These are phyloP conservation scores for Fusarium newnesense DNA, from an alignment of 2,329 filamentous ascomycete species.

Conservation along the genomic window DNA sequence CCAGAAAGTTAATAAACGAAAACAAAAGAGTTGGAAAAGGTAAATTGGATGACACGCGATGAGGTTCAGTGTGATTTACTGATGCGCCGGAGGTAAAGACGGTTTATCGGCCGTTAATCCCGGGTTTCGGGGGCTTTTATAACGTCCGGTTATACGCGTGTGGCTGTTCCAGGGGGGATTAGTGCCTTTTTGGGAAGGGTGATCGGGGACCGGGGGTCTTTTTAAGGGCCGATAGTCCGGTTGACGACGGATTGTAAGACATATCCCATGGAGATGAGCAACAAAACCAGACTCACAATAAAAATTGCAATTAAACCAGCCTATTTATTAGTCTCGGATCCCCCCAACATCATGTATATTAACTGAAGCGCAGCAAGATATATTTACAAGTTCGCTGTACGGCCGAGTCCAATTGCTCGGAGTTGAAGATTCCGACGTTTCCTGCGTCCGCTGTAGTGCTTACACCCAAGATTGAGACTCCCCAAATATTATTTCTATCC, in stretches of 20 bases:
- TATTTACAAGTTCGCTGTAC: accelerated
- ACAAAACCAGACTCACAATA: not conserved
- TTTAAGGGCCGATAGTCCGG: not conserved
- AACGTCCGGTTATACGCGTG: not conserved
- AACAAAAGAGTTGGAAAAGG: not conserved
- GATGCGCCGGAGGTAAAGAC: constrained; percentile 16
- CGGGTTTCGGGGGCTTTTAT: constrained; percentile 31
- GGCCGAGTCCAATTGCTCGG: not conserved
- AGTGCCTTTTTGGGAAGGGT: not conserved
- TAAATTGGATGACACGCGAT: not conserved
- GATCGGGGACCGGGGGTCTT: not conserved
- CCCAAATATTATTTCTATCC: no score
- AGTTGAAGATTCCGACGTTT: not conserved
- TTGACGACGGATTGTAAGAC: not conserved
- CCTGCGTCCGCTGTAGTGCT: not conserved
- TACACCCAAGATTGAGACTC: not conserved
- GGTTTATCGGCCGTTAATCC: constrained; percentile 17
- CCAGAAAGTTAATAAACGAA: not conserved
- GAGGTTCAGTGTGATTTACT: not conserved
- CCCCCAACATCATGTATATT: accelerated
- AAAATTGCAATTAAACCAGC: not conserved
- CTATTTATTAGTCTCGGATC: accelerated
- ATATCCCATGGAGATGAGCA: not conserved
- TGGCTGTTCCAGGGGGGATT: not conserved
- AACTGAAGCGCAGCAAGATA: not conserved